Percentiles rank a stretch among this genome's conserved stretches.
These are phyloP conservation scores for Trypanosoma avium DNA, from an alignment of 208 protist genomes.

Conservation along the genomic window DNA sequence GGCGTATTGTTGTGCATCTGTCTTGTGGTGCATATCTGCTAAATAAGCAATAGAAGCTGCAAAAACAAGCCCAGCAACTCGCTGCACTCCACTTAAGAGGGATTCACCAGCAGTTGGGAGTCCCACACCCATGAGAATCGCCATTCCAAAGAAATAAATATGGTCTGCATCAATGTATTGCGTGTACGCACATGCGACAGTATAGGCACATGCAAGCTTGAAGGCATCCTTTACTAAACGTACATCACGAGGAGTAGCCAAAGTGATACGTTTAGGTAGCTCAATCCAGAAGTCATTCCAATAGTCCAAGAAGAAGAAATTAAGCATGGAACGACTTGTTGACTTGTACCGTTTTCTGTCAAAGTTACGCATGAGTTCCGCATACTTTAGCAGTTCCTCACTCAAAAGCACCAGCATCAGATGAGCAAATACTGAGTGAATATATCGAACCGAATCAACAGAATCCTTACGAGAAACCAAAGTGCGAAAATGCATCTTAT, in stretches of 20 bases:
- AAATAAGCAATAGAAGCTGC: slow-evolving; percentile 52
- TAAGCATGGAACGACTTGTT: slow-evolving; percentile 29
- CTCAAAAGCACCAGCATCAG: slow-evolving; percentile 52
- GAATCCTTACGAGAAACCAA: slow-evolving; percentile 26
- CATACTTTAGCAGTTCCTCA: slow-evolving; percentile 46
- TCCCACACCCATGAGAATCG: slow-evolving; percentile 61
- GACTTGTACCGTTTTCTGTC: slow-evolving; percentile 53
- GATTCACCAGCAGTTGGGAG: slow-evolving; percentile 62
- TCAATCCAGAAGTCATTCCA: slow-evolving; percentile 68
- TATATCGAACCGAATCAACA: slow-evolving; percentile 44
- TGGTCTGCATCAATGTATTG: slow-evolving; percentile 40
- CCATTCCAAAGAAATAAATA: slow-evolving; percentile 73
- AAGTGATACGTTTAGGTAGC: slow-evolving; percentile 55
- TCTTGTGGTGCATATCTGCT: slow-evolving; percentile 35
- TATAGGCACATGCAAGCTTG: slow-evolving; percentile 53
- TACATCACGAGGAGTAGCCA: slow-evolving; percentile 61
- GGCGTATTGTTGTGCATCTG: slow-evolving; percentile 27
- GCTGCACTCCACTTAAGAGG: slow-evolving; percentile 51
- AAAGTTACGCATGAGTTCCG: slow-evolving; percentile 45
- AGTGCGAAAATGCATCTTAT: slow-evolving; percentile 46
- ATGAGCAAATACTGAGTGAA: slow-evolving; percentile 50
- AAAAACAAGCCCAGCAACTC: slow-evolving; percentile 52
- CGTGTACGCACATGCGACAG: slow-evolving; percentile 41
- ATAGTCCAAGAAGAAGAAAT: slow-evolving; percentile 67
- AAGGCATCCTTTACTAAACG: slow-evolving; percentile 72